Evolutionary conservation across 163 green algal species (phyloP), one percentile per base, ranked within the genome.

Genomic region (Botryococcus braunii): DNA sequence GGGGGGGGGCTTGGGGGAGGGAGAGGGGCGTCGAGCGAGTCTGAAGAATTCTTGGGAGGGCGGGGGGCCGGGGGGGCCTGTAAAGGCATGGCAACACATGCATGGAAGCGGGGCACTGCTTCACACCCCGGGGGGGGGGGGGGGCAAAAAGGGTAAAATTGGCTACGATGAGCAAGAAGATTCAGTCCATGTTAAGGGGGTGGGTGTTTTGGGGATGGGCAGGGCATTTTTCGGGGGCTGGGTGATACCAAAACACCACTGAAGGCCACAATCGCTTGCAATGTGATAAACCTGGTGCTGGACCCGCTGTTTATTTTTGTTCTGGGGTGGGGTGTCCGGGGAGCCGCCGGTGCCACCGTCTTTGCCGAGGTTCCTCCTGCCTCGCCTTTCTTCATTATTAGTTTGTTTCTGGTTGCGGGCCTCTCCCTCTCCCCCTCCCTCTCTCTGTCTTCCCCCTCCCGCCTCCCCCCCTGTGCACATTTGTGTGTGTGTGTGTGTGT

Each of bases 211-310:
- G 23, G 8, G 2, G 43, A 63, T 43, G 25, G 70, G 57, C 81
- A 91, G 82, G 83, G 84, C 31, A 74, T 84, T 32, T 89, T 86
- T 71, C 59, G 88, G 29, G 77, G 88, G 43, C 59, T 93, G 3
- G 78, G 83, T 0, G 82, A 89, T 69, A 84, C 85, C 6, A 56
- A 46, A 17, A 80, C 74, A 1, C 79, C 83, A 0, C 66, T 93
- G 9, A 67, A 69, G 7, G 83, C 74, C 27, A 88, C 86, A 1
- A 23, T 90, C 2, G 60, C 69, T 0, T 75, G 72, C 57, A 90
- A 85, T 69, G 49, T 62, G 8, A 31, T 88, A 62, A 93, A 91
- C 68, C 37, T 89, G 0, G 41, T 66, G 23, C 74, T 92, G 23
- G 80, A 82, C 48, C 77, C 75, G 3, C 21, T 88, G n/a, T 66